Base-by-base conservation (phyloP, 805 yeast genomes). In the Ogataea allantospora region DNA sequence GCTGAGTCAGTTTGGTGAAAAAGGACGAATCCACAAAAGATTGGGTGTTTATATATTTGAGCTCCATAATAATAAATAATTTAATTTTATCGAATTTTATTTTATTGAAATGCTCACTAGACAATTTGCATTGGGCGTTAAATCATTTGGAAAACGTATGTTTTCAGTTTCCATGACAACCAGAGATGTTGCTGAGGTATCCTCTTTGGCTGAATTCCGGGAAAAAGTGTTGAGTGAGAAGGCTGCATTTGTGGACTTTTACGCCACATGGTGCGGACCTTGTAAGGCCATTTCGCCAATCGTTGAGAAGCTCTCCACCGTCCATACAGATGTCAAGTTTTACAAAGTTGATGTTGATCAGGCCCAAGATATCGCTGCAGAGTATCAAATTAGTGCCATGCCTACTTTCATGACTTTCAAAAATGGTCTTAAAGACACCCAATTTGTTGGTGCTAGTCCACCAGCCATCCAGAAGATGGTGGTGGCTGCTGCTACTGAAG, bases 1-100 rank as follows among this genome's bases (percentile, higher is more conserved):
- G 60, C 31, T 78, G 75, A 0, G 95, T 73, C 8, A 93, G 70
- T 47, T 74, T 74, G 27, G 83, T 80, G 65, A 91, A 93, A 60
- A 93, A 93, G 0, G 95, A 76, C 1, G 96, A 78, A 53, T 91
- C 97, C 15, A 85, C 80, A 57, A 83, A 84, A 2, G 95, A 81
- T 40, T 75, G 79, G 14, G 79, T 59, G 0, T 84, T 73, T 1
- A 73, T 62, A 50, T 67, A 77, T 36, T 63, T 68, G 15, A 62
- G 22, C 13, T 40, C 36, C 24, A 33, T 35, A 1, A 31, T 3
- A 15, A 11, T 11, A 28, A 17, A 18, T 17, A 19, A 5, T 21
- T 24, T 15, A 13, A 23, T 22, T 29, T 17, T 24, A 13, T 15
- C 5, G 11, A 17, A 17, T 26, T 18, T 19, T 24, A 19, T 26